phyloP scores from a whole-genome alignment of 2,329 filamentous ascomycete genomes.

The Meredithiella fracta region DNA sequence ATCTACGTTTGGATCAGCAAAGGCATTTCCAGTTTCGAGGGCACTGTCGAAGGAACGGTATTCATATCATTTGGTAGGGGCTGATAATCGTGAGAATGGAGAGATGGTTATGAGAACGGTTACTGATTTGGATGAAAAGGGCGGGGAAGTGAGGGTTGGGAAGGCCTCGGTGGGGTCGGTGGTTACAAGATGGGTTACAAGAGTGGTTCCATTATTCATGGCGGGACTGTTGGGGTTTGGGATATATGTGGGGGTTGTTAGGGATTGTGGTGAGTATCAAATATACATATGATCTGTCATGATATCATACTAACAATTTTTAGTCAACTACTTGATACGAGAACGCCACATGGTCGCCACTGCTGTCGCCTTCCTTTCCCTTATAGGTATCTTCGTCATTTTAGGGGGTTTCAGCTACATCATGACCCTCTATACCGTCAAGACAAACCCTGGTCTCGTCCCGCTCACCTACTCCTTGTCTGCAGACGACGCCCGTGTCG shows the following conservation, averaged over 20 bases:
- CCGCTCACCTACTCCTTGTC: conserved; percentile 34
- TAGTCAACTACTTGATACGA: conserved; percentile 56
- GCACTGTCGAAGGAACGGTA: too few relatives aligned
- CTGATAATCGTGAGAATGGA: too few relatives aligned
- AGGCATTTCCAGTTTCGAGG: too few relatives aligned
- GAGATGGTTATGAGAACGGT: background rate
- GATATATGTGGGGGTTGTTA: conserved; percentile 35
- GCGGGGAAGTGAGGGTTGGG: background rate
- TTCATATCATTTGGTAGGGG: too few relatives aligned
- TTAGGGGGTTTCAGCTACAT: conserved; percentile 52
- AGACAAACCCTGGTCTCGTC: conserved; percentile 55
- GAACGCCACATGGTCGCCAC: conserved; percentile 32
- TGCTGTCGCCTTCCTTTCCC: conserved; percentile 51
- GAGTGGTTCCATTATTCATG: conserved; percentile 55
- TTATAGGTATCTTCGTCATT: conserved; percentile 58
- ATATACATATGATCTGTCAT: background rate
- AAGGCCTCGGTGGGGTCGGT: background rate
- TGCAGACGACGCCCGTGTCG: background rate
- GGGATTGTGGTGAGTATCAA: conserved; percentile 6
- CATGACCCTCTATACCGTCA: conserved; percentile 52
- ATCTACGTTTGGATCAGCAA: too few relatives aligned
- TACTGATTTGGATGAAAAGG: background rate
- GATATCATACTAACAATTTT: conserved; percentile 6
- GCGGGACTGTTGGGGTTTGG: conserved; percentile 49
- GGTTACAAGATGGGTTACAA: conserved; percentile 34